Evolutionary conservation across 108 stramenopile species (phyloP), one percentile per base, ranked within the genome.

Genomic region (Cyclotella sp.): DNA sequence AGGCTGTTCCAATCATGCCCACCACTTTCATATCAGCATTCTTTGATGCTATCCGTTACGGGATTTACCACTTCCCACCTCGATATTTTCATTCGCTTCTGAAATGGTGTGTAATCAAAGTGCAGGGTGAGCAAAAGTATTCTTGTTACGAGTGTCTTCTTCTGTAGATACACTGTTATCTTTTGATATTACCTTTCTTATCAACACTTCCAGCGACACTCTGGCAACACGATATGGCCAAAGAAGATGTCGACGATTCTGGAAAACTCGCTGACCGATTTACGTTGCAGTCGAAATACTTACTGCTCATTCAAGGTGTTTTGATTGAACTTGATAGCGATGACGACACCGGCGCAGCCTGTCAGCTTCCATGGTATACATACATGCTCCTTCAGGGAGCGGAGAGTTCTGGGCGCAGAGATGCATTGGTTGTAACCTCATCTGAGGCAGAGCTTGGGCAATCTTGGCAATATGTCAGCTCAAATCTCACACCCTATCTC

Each of bases 261-360:
- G 61, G 46, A 53, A 79, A 65, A 41, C 75, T 34, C 63, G 58
- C 86, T 9, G 95, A 95, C 28, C 88, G 95, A 22, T 96, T 96
- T 77, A 86, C 92, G 0, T 64, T 82, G 18, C 93, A 94, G 66
- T 88, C 90, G 19, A 96, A 94, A 75, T 94, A 92, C 90, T 75
- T 96, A 18, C 89, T 92, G 45, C 66, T 96, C 24, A 68, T 89
- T n/a, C 82, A 85, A 63, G 87, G 92, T 19, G 69, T 96, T 1
- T 79, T 94, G 24, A 79, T 93, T 52, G 95, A 96, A 70, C 76
- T 94, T 14, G 92, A 93, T 68, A 85, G 84, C 55, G 79, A 84
- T 30, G 71, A 73, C 41, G 75, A 84, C 46, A 24, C 68, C 27
- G 81, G 72, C 0, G 78, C 73, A 22, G 41, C 53, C 18, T 71